Percentiles rank a stretch among this genome's conserved stretches.
Conservation (phyloP, 805 yeast genomes). For the Pichia occidentalis region DNA sequence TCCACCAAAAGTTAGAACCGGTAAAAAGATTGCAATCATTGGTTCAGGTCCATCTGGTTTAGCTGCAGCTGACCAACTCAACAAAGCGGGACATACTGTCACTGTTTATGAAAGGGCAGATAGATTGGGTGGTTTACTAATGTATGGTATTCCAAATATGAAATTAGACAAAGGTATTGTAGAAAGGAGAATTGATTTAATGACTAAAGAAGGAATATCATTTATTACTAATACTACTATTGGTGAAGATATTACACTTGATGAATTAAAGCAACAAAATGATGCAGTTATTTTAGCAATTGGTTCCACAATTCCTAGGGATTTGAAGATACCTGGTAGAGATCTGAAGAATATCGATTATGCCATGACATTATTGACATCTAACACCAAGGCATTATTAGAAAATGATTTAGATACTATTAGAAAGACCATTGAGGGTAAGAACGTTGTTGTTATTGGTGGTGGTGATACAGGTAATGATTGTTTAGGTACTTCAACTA, state of each 20-base stretch:
- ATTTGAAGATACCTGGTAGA: slow-evolving; percentile 90
- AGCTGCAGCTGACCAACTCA: slow-evolving; percentile 94
- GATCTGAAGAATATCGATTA: slow-evolving; percentile 81
- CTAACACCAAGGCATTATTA: slow-evolving; percentile 85
- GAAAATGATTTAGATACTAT: slow-evolving; percentile 75
- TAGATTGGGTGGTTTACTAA: slow-evolving; percentile 92
- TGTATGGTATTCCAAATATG: slow-evolving; percentile 99
- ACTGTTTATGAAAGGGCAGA: slow-evolving; percentile 92
- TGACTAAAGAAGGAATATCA: slow-evolving; percentile 83
- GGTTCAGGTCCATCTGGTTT: slow-evolving; percentile 98
- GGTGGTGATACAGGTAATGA: slow-evolving; percentile 99
- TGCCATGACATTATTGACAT: slow-evolving; percentile 87
- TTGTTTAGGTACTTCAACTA: slow-evolving; percentile 93
- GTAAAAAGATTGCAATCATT: slow-evolving; percentile 75
- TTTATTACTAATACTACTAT: slow-evolving; percentile 72
- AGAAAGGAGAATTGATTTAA: slow-evolving; percentile 84
- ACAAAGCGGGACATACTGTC: slow-evolving; percentile 90
- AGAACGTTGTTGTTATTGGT: slow-evolving; percentile 92
- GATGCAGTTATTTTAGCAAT: slow-evolving; percentile 90
- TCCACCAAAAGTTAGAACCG: slow-evolving; percentile 76
- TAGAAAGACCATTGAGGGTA: slow-evolving; percentile 65
- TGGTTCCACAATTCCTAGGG: slow-evolving; percentile 96
- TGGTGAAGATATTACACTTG: slow-evolving; percentile 76
- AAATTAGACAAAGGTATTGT: slow-evolving; percentile 90
- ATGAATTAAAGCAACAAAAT: slow-evolving; percentile 52